Conservation (phyloP, 352 stramenopile species). For the Blastocystis sp. region DNA sequence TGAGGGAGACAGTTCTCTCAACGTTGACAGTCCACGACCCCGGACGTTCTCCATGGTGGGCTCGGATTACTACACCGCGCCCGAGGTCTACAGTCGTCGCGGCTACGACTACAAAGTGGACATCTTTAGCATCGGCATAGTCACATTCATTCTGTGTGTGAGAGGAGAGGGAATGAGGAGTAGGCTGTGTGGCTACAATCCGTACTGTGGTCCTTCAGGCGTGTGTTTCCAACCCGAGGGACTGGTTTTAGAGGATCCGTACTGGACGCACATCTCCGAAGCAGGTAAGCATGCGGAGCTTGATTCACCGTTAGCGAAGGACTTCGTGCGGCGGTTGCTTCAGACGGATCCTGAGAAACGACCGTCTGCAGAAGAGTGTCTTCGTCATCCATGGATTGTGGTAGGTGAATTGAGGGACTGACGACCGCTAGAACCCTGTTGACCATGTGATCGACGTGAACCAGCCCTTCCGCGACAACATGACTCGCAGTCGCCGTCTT, state of each 20-base stretch:
- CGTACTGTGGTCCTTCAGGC: slow-evolving; percentile 44
- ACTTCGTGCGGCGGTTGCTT: slow-evolving; percentile 8
- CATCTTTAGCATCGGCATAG: slow-evolving; percentile 33
- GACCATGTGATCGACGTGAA: slow-evolving; percentile 49
- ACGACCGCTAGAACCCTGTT: slow-evolving; percentile 12
- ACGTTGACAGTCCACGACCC: not conserved
- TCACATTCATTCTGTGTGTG: slow-evolving; percentile 34
- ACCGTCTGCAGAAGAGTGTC: slow-evolving; percentile 29
- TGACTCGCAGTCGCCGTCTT: slow-evolving; percentile 45
- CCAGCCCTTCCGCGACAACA: slow-evolving; percentile 46
- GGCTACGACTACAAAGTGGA: slow-evolving; percentile 51
- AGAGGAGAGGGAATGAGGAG: not conserved
- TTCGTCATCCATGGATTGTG: slow-evolving; percentile 22
- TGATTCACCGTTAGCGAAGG: not conserved
- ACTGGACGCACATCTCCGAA: slow-evolving; percentile 43
- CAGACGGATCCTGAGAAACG: slow-evolving; percentile 48
- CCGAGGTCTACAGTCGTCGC: slow-evolving; percentile 13
- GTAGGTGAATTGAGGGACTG: not conserved
- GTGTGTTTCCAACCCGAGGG: slow-evolving; percentile 28
- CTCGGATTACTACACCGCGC: slow-evolving; percentile 49
- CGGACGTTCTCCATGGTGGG: slow-evolving; percentile 49
- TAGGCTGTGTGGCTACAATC: slow-evolving; percentile 52
- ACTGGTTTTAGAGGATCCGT: slow-evolving; percentile 37
- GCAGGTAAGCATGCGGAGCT: not conserved
- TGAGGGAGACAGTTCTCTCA: not conserved